Conservation (phyloP, 148 eudicot species). For the Dianthus caryophyllus region DNA sequence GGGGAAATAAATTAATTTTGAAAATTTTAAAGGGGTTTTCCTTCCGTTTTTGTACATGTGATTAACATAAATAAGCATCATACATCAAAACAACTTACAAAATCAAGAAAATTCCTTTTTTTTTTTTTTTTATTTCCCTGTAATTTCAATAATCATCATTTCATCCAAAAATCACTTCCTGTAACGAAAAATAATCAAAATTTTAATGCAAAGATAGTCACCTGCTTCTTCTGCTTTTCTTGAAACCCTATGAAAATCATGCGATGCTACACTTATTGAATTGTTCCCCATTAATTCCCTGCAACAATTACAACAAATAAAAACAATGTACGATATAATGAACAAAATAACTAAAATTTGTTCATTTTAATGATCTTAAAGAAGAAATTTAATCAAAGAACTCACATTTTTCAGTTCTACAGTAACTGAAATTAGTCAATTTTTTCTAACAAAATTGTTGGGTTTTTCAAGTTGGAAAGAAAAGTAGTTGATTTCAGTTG, state of each 20-base stretch:
- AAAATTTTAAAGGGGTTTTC: not conserved
- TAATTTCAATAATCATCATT: not conserved
- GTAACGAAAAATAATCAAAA: not conserved
- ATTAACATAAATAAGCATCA: constrained; percentile 3
- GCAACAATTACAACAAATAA: not conserved
- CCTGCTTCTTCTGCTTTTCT: constrained; percentile 97
- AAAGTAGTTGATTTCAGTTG: no score
- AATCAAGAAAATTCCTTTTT: not conserved
- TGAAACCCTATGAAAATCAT: constrained; percentile 65
- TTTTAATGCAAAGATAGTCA: constrained; percentile 14
- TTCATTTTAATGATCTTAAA: no score
- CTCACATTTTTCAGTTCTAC: no score
- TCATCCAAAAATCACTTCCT: not conserved
- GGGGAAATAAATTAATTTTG: not conserved
- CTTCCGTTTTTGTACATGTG: constrained; percentile 1
- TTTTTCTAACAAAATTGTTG: no score
- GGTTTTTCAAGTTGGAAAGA: no score
- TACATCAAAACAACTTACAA: not conserved
- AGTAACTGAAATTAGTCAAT: no score
- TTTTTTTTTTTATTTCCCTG: not conserved
- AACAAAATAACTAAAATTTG: no score
- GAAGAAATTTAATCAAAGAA: no score
- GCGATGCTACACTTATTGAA: constrained; percentile 37
- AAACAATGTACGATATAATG: no score
- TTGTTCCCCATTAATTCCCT: constrained; percentile 54